These are phyloP conservation scores for Phytopythium vexans DNA, from an alignment of 352 stramenopile genomes.

Conservation along the genomic window DNA sequence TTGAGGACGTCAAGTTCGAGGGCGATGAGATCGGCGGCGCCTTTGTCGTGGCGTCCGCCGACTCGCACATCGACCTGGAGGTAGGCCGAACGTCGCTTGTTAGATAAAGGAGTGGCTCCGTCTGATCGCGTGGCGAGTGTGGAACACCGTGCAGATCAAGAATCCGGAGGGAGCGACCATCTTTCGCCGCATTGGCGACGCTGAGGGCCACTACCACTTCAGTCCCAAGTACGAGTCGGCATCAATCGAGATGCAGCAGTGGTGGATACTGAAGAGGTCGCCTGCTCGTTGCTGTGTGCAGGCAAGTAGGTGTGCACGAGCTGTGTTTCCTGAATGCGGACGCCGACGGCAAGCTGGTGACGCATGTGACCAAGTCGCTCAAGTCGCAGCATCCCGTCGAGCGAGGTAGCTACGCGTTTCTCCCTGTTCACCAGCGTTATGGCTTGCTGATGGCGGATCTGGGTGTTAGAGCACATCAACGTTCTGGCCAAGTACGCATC, in stretches of 20 bases:
- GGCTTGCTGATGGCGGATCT: background rate
- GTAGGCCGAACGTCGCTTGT: slow-evolving; percentile 2
- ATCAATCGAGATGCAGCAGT: background rate
- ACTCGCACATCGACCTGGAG: slow-evolving; percentile 71
- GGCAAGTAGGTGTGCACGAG: slow-evolving; percentile 51
- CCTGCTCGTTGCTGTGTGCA: slow-evolving; percentile 11
- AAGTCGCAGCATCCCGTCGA: slow-evolving; percentile 79
- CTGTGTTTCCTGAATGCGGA: slow-evolving; percentile 79
- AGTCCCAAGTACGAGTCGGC: slow-evolving; percentile 38
- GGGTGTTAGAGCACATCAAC: slow-evolving; percentile 63
- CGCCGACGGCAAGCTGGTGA: slow-evolving; percentile 71
- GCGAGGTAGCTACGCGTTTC: slow-evolving; percentile 33
- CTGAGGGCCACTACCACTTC: slow-evolving; percentile 70
- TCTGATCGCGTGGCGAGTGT: background rate
- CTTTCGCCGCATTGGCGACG: slow-evolving; percentile 54
- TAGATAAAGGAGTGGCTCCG: background rate
- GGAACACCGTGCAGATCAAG: slow-evolving; percentile 33
- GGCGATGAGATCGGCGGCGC: slow-evolving; percentile 60
- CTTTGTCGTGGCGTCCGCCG: slow-evolving; percentile 69
- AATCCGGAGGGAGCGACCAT: slow-evolving; percentile 55
- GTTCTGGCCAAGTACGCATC: slow-evolving; percentile 80
- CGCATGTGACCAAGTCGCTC: slow-evolving; percentile 75
- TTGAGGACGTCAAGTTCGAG: slow-evolving; percentile 65
- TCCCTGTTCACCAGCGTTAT: background rate
- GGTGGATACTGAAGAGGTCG: background rate